Evolutionary conservation across 768 basidiomycete genomes (phyloP).

Genomic region (Mycena capillaripes): DNA sequence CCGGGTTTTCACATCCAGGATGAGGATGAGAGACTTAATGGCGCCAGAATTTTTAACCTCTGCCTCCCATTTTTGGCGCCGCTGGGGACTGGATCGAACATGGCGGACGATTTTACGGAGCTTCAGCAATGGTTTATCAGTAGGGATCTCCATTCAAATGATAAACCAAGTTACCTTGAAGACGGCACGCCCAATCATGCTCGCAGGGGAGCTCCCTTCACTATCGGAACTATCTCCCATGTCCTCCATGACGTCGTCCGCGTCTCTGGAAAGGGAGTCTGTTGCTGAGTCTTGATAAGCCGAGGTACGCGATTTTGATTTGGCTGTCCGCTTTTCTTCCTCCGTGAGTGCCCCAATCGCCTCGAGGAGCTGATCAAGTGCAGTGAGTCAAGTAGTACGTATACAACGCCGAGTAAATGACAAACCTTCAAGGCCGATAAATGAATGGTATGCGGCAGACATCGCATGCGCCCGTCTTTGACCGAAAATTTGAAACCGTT

Average conservation of each 20-base stretch:
- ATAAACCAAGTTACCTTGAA: neutral
- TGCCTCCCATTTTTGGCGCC: conserved; percentile 7
- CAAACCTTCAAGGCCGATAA: conserved; percentile 49
- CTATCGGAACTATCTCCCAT: neutral
- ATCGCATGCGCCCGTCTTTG: conserved; percentile 42
- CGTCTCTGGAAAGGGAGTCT: neutral
- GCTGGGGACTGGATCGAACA: conserved; percentile 31
- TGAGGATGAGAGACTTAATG: neutral
- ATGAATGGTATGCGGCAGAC: conserved; percentile 56
- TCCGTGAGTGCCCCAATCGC: conserved; percentile 23
- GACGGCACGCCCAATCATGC: conserved; percentile 2
- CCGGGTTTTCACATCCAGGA: conserved; percentile 13
- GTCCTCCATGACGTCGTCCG: neutral
- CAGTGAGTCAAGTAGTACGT: too few species aligned
- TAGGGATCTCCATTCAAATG: too few species aligned
- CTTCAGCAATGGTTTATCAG: neutral
- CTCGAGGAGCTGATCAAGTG: conserved; percentile 14
- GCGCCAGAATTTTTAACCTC: neutral
- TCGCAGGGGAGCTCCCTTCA: neutral
- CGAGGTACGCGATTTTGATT: neutral
- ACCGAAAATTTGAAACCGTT: conserved; percentile 42
- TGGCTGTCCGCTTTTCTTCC: neutral
- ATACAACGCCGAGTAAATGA: neutral
- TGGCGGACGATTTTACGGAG: conserved; percentile 25
- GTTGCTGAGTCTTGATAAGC: conserved; percentile 25